phyloP scores from a whole-genome alignment of 73 alveolate genomes.

The Halteria grandinella region DNA sequence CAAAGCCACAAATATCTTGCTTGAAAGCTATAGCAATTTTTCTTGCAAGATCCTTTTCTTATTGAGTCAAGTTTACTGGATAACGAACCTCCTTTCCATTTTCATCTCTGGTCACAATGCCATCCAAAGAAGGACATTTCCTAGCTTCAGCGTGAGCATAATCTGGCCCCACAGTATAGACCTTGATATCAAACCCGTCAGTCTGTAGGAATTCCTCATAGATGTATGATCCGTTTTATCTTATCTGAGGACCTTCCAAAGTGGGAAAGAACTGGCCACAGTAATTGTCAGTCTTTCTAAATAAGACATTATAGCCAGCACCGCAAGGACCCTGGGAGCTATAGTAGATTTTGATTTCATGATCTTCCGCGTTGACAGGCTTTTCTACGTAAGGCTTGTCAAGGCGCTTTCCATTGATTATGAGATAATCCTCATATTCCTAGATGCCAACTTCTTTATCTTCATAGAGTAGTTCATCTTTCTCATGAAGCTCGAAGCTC shows the following conservation, averaged over 20 bases:
- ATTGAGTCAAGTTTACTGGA: constrained; percentile 93
- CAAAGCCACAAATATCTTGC: constrained; percentile 97
- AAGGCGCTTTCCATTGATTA: constrained; percentile 79
- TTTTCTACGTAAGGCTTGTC: constrained; percentile 95
- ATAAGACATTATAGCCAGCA: constrained; percentile 95
- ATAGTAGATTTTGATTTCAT: constrained; percentile 91
- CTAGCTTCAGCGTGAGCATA: constrained; percentile 99
- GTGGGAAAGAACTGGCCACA: constrained; percentile 77
- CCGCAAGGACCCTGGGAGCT: constrained; percentile 88
- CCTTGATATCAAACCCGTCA: constrained; percentile 97
- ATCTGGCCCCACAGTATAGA: constrained; percentile 95
- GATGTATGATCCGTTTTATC: constrained; percentile 90
- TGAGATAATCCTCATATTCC: constrained; percentile 85
- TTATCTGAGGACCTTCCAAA: constrained; percentile 66
- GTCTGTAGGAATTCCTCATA: constrained; percentile 93
- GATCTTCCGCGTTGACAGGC: constrained; percentile 98
- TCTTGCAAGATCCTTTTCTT: constrained; percentile 93
- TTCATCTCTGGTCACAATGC: constrained; percentile 89
- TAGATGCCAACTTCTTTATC: constrained; percentile 69
- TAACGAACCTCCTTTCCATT: constrained; percentile 98
- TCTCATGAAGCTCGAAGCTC: constrained; percentile 41
- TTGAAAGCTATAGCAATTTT: constrained; percentile 90
- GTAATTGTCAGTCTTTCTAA: constrained; percentile 88
- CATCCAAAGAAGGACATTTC: constrained; percentile 95
- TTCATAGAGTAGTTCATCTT: constrained; percentile 70